phyloP scores from a whole-genome alignment of 2,329 filamentous ascomycete genomes.

The Penicillium decumbens region DNA sequence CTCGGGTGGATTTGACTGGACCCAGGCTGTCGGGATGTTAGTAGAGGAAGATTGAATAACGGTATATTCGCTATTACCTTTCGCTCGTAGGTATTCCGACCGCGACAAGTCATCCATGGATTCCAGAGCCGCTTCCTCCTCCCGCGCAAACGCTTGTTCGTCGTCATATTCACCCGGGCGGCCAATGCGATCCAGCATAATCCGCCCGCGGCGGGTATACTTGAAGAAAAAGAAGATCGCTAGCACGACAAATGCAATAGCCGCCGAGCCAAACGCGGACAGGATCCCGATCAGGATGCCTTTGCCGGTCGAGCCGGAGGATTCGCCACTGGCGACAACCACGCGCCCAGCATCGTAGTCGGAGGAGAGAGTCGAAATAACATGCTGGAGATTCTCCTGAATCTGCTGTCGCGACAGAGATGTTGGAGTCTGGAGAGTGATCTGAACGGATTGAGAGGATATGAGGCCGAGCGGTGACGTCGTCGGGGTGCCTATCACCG shows the following conservation, averaged over 20 bases:
- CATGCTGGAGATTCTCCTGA: slow-evolving; percentile 39
- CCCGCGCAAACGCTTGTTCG: slow-evolving; percentile 86
- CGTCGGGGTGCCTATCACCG: slow-evolving; percentile 29
- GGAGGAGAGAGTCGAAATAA: slow-evolving; percentile 25
- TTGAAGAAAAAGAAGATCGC: slow-evolving; percentile 87
- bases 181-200: slow-evolving; percentile 88
- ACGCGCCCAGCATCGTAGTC: slow-evolving; percentile 21
- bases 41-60: neutral
- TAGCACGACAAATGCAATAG: slow-evolving; percentile 74
- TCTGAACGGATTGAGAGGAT: slow-evolving; percentile 10
- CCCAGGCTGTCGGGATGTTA: slow-evolving; percentile 62
- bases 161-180: slow-evolving; percentile 96
- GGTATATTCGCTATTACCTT: slow-evolving; percentile 57
- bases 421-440: slow-evolving; percentile 10
- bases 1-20: slow-evolving; percentile 90
- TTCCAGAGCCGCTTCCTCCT: slow-evolving; percentile 92
- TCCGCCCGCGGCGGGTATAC: slow-evolving; percentile 81
- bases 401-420: slow-evolving; percentile 20
- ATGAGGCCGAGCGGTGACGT: slow-evolving; percentile 24
- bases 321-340: slow-evolving; percentile 37
- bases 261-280: slow-evolving; percentile 87
- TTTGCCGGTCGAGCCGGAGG: slow-evolving; percentile 56
- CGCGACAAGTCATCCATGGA: slow-evolving; percentile 90
- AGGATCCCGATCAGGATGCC: slow-evolving; percentile 93
- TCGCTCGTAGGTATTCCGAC: slow-evolving; percentile 87